Base-by-base conservation (phyloP, 83 land plant genomes). In the Picea mariana region DNA sequence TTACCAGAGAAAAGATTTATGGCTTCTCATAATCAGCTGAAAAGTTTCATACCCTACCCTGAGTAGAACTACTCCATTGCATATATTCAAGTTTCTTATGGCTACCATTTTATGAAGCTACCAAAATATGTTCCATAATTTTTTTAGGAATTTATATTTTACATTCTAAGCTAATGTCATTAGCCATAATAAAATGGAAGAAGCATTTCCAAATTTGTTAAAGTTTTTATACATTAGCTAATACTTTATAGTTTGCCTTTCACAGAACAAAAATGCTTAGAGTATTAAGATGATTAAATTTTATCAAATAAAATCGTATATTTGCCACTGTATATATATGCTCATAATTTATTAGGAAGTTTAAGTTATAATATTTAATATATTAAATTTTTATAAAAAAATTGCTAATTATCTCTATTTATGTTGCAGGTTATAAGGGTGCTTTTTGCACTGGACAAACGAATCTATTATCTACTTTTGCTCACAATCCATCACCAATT, bases 381-480 rank as follows among this genome's bases (percentile, higher is more conserved):
- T 23, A 23, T 12, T 42, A 40, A 9, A 20, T 80, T 27, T 38
- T 47, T 16, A 5, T 27, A 27, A 27, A 27, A 27, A 1, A 0
- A 0, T 27, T 27, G 31, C 31, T 27, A 27, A 49, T n/a, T 64
- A 55, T 47, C 17, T 2, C 42, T 20, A 63, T 47, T 23, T 42
- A 6, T 42, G 47, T 6, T 89, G 87, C 97, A 98, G 99, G 49
- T 93, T 40, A 81, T 96, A 62, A 91, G 93, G 66, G 73, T 93
- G 40, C 79, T 92, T 13, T 84, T 88, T 82, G 87, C 91, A 23
- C 77, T 95, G 82, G 91, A 98, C 81, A 78, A 81, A 65, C 94
- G 99, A 27, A 88, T 98, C 60, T 95, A 96, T 78, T 86, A 90
- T 79, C 55, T 90, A 34, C 87, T 98, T 38, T 69, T 91, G 58